phyloP scores from a whole-genome alignment of 1,284 basidiomycete genomes.

The Microbotryomycetes sp. region DNA sequence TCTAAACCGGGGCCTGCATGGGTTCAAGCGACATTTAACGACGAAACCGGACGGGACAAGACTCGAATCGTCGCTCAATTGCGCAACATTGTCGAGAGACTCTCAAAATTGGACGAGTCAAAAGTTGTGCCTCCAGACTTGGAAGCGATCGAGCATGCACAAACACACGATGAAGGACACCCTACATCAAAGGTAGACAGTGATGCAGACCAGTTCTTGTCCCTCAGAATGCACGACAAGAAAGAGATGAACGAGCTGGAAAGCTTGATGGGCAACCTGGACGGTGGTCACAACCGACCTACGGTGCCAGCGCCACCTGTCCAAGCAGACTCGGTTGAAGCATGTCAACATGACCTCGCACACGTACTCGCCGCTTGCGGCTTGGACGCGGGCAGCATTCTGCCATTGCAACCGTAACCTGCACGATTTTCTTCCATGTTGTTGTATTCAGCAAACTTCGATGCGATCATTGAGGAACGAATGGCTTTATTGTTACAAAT shows the following conservation, averaged over 20 bases:
- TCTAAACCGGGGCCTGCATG: conserved; percentile 6
- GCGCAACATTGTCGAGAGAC: conserved; percentile 49
- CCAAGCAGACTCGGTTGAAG: background rate
- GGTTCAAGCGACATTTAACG: conserved; percentile 25
- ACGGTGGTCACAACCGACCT: background rate
- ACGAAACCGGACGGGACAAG: conserved; percentile 6
- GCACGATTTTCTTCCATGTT: too few relatives aligned
- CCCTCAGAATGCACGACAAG: conserved; percentile 24
- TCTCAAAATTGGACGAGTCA: conserved; percentile 55
- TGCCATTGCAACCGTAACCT: background rate
- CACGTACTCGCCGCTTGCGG: background rate
- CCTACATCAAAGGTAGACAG: too few relatives aligned
- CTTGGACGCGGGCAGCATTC: background rate
- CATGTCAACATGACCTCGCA: background rate
- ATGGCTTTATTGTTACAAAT: too few relatives aligned
- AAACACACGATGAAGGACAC: conserved; percentile 39
- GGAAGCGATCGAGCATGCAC: conserved; percentile 63
- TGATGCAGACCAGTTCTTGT: conserved; percentile 43
- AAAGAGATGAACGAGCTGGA: conserved; percentile 35
- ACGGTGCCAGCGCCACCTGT: too few relatives aligned
- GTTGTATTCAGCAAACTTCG: too few relatives aligned
- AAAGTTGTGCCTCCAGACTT: conserved; percentile 62
- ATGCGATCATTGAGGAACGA: too few relatives aligned
- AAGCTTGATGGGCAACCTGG: conserved; percentile 17
- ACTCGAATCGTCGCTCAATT: conserved; percentile 42